phyloP scores from a whole-genome alignment of 768 basidiomycete species.

The Kwoniella sp. region DNA sequence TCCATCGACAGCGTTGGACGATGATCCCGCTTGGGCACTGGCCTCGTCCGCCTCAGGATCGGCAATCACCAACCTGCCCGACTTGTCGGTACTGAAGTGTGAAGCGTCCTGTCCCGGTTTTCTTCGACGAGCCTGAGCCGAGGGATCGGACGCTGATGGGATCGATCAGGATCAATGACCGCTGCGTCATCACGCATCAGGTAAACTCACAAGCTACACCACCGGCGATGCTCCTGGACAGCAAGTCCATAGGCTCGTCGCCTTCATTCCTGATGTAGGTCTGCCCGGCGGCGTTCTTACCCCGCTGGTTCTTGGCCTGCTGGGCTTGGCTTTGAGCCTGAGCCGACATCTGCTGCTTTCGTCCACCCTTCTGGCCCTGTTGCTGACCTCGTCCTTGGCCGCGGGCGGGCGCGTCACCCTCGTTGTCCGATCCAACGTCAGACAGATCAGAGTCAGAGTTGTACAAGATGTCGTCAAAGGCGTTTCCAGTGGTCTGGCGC shows the following conservation, averaged over 20 bases:
- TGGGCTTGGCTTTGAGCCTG: slow-evolving; percentile 13
- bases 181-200: neutral
- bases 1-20: slow-evolving; percentile 47
- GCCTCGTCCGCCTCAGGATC: slow-evolving; percentile 53
- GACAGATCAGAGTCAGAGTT: slow-evolving; percentile 90
- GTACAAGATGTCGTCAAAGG: slow-evolving; percentile 95
- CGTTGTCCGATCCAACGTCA: slow-evolving; percentile 53
- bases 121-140: slow-evolving; percentile 51
- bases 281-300: slow-evolving; percentile 50
- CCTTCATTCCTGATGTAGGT: slow-evolving; percentile 76
- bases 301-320: slow-evolving; percentile 37
- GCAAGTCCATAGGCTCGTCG: slow-evolving; percentile 90
- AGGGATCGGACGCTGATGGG: slow-evolving; percentile 31
- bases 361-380: slow-evolving; percentile 11
- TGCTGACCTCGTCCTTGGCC: slow-evolving; percentile 10
- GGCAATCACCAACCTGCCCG: slow-evolving; percentile 46
- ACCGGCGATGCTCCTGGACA: slow-evolving; percentile 61
- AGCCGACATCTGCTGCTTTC: slow-evolving; percentile 18
- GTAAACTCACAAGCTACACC: slow-evolving; percentile 47
- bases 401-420: slow-evolving; percentile 9
- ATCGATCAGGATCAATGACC: neutral
- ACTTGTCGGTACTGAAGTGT: slow-evolving; percentile 77
- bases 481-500: slow-evolving; percentile 67
- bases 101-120: slow-evolving; percentile 82
- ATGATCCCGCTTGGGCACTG: slow-evolving; percentile 3